phyloP scores from a whole-genome alignment of 1,139 yeast genomes.

The Hemisphaericaspora xylofermentans region DNA sequence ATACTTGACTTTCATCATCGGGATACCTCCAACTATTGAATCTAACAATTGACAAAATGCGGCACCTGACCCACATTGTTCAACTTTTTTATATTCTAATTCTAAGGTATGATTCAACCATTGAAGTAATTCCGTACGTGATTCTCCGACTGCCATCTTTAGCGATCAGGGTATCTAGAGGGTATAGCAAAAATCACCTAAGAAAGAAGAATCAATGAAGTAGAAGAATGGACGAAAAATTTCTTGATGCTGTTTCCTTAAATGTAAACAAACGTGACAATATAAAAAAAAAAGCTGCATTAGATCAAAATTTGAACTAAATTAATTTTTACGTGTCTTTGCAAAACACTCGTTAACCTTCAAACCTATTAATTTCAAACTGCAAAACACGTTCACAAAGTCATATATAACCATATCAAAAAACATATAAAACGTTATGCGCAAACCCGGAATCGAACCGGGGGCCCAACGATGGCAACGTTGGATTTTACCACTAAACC shows the following conservation, averaged over 20 bases:
- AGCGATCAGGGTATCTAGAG: too few species aligned
- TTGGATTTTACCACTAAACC: slow-evolving; percentile 1
- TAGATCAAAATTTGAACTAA: too few species aligned
- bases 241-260: too few species aligned
- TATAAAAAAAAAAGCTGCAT: too few species aligned
- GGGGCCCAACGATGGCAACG: slow-evolving; percentile 4
- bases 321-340: too few species aligned
- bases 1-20: slow-evolving; percentile 73
- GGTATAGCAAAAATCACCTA: too few species aligned
- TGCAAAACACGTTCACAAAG: too few species aligned
- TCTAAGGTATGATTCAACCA: slow-evolving; percentile 81
- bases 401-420: neutral
- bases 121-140: slow-evolving; percentile 76
- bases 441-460: slow-evolving; percentile 1
- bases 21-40: slow-evolving; percentile 76
- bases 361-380: too few species aligned
- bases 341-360: too few species aligned
- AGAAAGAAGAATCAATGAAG: too few species aligned
- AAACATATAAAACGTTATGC: neutral
- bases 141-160: slow-evolving; percentile 38
- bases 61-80: slow-evolving; percentile 95
- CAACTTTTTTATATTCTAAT: slow-evolving; percentile 71
- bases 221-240: too few species aligned
- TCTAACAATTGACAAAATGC: slow-evolving; percentile 92
- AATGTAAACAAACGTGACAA: too few species aligned